Conservation (phyloP, 805 yeast species). For the Candida palmyrensis region DNA sequence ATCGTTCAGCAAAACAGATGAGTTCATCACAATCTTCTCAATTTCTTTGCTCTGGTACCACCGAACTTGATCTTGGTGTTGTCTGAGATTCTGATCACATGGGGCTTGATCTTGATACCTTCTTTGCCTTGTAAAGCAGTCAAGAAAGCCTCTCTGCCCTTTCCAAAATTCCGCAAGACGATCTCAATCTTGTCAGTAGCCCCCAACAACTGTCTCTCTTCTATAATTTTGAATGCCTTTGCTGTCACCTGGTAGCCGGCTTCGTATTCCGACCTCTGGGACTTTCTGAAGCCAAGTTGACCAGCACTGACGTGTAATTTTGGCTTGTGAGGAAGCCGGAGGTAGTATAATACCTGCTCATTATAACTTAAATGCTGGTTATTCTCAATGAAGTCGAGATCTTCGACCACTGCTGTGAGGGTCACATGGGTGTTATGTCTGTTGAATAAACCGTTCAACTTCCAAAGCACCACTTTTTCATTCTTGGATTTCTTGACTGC, state of each 20-base stretch:
- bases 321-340: slow-evolving; percentile 75
- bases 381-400: slow-evolving; percentile 50
- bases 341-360: slow-evolving; percentile 70
- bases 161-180: slow-evolving; percentile 76
- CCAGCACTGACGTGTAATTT: slow-evolving; percentile 73
- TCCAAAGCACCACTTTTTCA: slow-evolving; percentile 52
- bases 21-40: slow-evolving; percentile 62
- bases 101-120: slow-evolving; percentile 64
- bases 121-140: slow-evolving; percentile 86
- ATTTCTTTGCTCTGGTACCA: slow-evolving; percentile 82
- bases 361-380: slow-evolving; percentile 54
- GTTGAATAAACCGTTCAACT: slow-evolving; percentile 70
- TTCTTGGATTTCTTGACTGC: slow-evolving; percentile 6
- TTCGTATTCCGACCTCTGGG: slow-evolving; percentile 89
- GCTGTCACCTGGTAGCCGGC: slow-evolving; percentile 84
- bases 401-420: slow-evolving; percentile 65
- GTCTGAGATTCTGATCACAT: slow-evolving; percentile 69
- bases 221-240: slow-evolving; percentile 65
- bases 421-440: slow-evolving; percentile 82
- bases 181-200: slow-evolving; percentile 62
- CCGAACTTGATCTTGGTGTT: slow-evolving; percentile 84
- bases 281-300: slow-evolving; percentile 79
- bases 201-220: slow-evolving; percentile 52
- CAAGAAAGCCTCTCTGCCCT: slow-evolving; percentile 82
- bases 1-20: no score